A percentile compares a stretch with the other conserved stretches of the same genome.
These are phyloP conservation scores for Podila epicladia DNA, from an alignment of 192 early-diverging fungal species.

Conservation along the genomic window DNA sequence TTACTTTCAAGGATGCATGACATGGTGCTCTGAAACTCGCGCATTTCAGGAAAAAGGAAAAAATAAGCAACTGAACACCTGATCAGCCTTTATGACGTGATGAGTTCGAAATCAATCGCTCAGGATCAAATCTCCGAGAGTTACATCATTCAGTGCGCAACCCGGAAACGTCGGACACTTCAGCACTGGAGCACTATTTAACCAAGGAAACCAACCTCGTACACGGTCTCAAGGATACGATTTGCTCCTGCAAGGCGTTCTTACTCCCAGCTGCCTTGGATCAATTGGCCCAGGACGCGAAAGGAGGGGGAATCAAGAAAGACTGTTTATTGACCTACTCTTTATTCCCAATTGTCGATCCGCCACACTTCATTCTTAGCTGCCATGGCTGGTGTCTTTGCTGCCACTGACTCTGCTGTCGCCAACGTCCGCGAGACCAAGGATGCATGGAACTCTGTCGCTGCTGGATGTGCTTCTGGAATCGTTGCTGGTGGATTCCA, in stretches of 20 bases:
- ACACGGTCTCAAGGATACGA: too few species aligned
- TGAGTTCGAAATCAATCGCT: neutral
- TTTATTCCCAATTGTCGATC: too few species aligned
- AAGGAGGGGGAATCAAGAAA: too few species aligned
- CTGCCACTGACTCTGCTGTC: constrained; percentile 68
- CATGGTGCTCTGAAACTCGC: too few species aligned
- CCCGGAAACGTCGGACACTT: too few species aligned
- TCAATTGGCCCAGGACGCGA: too few species aligned
- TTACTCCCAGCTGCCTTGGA: too few species aligned
- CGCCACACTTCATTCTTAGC: constrained; percentile 44
- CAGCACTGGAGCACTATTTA: too few species aligned
- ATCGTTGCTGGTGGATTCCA: constrained; percentile 69
- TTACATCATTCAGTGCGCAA: neutral
- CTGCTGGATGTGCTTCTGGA: constrained; percentile 80
- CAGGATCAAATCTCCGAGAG: constrained; percentile 8
- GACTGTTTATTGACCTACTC: too few species aligned
- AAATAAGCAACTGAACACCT: neutral
- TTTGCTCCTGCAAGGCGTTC: too few species aligned
- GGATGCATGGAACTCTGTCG: constrained; percentile 75
- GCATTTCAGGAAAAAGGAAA: neutral
- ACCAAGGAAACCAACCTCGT: too few species aligned
- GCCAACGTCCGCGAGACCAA: constrained; percentile 70
- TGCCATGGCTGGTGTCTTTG: constrained; percentile 83
- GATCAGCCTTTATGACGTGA: neutral
- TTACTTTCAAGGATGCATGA: neutral